Evolutionary conservation across 108 stramenopile species (phyloP), one percentile per base, ranked within the genome.

Genomic region (Nannochloropsis salina): DNA sequence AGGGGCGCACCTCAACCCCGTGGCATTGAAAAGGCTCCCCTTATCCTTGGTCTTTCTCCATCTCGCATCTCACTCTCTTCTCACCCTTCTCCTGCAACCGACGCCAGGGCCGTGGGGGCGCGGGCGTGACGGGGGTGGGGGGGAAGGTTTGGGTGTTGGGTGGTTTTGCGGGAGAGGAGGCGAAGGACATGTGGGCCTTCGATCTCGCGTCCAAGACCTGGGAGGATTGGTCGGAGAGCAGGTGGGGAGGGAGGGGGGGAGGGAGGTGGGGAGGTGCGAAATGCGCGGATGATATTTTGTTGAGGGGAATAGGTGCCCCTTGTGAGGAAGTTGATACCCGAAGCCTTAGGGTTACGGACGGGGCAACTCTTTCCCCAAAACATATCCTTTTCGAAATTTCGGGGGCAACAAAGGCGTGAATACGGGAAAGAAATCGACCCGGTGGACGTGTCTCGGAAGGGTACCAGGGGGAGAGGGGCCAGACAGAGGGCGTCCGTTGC

Each of bases 211-310:
- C 15, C 20, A 74, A 74, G 61, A n/a, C 2, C 20, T 74, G 61
- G 61, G 61, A 74, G 61, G 61, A 74, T n/a, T 74, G 61, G 61
- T 74, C 61, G 61, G 15, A 15, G 61, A n/a, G n/a, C 61, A 74
- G 61, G 61, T 74, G n/a, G 47, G 47, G 9, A 51, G 47, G 9
- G 9, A 51, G 47, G 47, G 12, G 47, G 47, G 47, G 12, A 12
- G 47, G 47, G 15, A 51, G 47, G 47, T 0, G 47, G 47, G 47
- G 15, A 74, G 61, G 61, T n/a, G 61, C 2, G 61, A 74, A n/a
- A n/a, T 0, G 31, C 31, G 31, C 31, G 31, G 31, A 1, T 31
- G 31, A 31, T 31, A 31, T 31, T 31, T 31, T 31, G 1, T 31
- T 31, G 31, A 31, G 31, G 31, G 31, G 1, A 31, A 31, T 31